phyloP scores from a whole-genome alignment of 345 rosid genomes.

The Heritiera littoralis region DNA sequence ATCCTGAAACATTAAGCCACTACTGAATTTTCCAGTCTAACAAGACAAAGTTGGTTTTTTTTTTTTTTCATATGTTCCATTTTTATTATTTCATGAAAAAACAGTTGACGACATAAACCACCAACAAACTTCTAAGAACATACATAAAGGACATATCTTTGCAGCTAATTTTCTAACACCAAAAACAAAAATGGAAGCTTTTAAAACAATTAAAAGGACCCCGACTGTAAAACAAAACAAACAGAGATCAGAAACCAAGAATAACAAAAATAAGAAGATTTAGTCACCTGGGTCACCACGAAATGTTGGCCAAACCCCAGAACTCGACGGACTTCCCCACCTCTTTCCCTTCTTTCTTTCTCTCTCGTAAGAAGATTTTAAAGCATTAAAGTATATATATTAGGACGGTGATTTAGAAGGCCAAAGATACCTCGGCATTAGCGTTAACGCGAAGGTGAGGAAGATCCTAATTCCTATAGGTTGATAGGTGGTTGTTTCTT shows the following conservation, averaged over 20 bases:
- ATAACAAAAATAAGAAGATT: not conserved
- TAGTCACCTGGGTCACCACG: constrained; percentile 19
- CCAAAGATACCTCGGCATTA: not conserved
- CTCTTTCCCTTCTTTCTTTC: not conserved
- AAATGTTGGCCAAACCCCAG: constrained; percentile 11
- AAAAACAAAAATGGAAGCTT: not conserved
- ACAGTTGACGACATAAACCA: not conserved
- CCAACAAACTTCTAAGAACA: not conserved
- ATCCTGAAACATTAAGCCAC: constrained; percentile 13
- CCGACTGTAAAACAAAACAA: not conserved
- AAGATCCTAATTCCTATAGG: not conserved
- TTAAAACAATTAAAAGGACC: not conserved
- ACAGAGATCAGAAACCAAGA: not conserved
- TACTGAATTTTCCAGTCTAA: not conserved
- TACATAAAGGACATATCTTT: not conserved
- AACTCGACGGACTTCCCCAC: not conserved
- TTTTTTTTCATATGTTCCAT: not conserved
- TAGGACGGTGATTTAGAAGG: not conserved
- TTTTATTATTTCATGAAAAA: not conserved
- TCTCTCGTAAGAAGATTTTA: not conserved
- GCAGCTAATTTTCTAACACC: not conserved
- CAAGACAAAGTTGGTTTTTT: not conserved
- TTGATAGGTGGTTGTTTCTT: constrained; percentile 11
- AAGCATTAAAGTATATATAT: not conserved
- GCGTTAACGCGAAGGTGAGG: constrained; percentile 3